Evolutionary conservation across 2,329 filamentous ascomycete genomes (phyloP).

Genomic region (Aureobasidium mangrovei): DNA sequence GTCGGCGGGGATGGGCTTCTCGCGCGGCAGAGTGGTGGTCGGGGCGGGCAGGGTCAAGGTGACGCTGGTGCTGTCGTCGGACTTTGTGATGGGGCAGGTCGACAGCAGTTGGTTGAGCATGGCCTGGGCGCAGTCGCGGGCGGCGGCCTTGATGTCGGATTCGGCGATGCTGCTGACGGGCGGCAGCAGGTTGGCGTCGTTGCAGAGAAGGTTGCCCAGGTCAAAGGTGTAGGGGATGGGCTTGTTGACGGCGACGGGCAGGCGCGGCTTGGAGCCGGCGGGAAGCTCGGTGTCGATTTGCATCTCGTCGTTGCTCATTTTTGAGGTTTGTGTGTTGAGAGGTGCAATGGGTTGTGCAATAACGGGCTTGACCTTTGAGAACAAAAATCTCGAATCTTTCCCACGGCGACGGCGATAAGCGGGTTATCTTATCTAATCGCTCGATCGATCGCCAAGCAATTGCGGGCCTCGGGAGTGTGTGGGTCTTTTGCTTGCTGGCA

Average conservation of each 20-base stretch:
- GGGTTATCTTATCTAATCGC: too few species aligned
- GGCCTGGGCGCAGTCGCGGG: constrained; percentile 82
- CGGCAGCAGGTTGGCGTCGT: constrained; percentile 75
- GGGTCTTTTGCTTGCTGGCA: background rate
- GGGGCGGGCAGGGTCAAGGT: constrained; percentile 67
- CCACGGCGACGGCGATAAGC: too few species aligned
- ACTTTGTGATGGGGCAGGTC: constrained; percentile 70
- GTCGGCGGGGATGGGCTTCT: constrained; percentile 78
- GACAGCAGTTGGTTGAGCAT: constrained; percentile 92
- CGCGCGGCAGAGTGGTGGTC: constrained; percentile 67
- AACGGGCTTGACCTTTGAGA: too few species aligned
- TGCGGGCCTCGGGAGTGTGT: background rate
- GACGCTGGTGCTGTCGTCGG: constrained; percentile 51
- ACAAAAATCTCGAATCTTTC: too few species aligned
- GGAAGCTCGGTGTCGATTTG: constrained; percentile 14
- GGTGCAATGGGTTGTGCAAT: background rate
- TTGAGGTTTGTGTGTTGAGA: background rate
- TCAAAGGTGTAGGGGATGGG: constrained; percentile 89
- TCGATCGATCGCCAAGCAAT: too few species aligned
- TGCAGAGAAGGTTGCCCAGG: constrained; percentile 74
- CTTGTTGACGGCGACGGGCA: constrained; percentile 44
- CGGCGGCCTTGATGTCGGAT: constrained; percentile 55
- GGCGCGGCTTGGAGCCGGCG: constrained; percentile 13
- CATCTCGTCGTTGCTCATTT: constrained; percentile 15
- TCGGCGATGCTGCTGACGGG: constrained; percentile 36